Evolutionary conservation across 345 rosid species (phyloP), one percentile per base, ranked within the genome.

Genomic region (Euphorbia pulcherrima): DNA sequence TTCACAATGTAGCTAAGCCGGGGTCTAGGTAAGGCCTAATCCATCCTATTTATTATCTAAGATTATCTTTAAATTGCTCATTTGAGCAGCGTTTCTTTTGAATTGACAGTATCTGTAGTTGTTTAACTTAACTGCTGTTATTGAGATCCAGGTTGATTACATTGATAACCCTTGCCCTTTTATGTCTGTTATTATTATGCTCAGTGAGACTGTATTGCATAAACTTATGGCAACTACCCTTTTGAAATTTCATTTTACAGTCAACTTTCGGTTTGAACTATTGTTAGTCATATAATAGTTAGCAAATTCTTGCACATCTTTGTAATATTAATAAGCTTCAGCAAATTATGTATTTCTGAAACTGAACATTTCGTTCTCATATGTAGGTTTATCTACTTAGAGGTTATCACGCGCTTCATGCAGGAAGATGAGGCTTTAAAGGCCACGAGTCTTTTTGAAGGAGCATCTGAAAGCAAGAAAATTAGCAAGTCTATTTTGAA

Each of bases 381-480:
- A 8, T 29, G 20, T 59, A 77, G 80, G 56, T 63, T 27, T 33
- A 77, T 77, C 66, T 64, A 77, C 59, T 40, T 68, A 26, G 73
- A 72, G 21, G 80, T 72, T 44, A 57, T 77, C 23, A 48, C 58
- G 76, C 76, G 80, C 18, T 77, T 77, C 69, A 77, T 72, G 80
- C 65, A 4, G 64, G 76, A 77, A 37, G 76, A 72, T 24, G 80
- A 77, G 73, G 80, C 80, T 41, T 5, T 18, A 10, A 77, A 77
- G 56, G 51, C 73, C 35, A 58, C 68, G 76, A 51, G 59, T 51
- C 73, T 72, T 41, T 72, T 77, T 63, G 80, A 77, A 64, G 80
- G 68, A 23, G 76, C 76, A 67, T 28, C 76, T 33, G 80, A 77
- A 62, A 64, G 66, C 76, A 68, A 77, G 44, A 77, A 64, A 46